Conservation (phyloP, 441 rosid species). For the Eugenia klotzschiana region DNA sequence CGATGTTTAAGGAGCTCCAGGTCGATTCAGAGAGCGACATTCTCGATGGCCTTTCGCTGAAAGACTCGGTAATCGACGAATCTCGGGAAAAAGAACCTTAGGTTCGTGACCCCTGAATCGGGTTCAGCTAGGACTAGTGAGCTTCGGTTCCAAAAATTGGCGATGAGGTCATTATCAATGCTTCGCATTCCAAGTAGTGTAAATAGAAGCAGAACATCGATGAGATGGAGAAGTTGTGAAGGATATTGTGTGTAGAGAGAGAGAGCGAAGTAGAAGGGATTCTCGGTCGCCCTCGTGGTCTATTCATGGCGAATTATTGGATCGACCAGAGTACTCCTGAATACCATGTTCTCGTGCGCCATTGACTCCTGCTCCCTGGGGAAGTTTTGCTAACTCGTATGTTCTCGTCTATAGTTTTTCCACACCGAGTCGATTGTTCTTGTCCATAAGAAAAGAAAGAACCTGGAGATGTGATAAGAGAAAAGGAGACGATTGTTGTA, state of each 20-base stretch:
- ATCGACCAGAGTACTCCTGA: not conserved
- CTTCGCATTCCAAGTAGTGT: not conserved
- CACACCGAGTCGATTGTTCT: not conserved
- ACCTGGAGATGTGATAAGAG: not conserved
- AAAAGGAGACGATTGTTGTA: not conserved
- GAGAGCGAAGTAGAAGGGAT: not conserved
- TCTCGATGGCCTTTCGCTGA: not conserved
- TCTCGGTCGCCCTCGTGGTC: not conserved
- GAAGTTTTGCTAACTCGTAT: not conserved
- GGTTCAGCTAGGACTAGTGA: not conserved
- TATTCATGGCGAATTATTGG: not conserved
- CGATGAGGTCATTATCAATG: not conserved
- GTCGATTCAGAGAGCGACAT: not conserved
- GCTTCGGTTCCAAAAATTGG: not conserved
- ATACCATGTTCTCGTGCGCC: not conserved
- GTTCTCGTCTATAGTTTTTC: not conserved
- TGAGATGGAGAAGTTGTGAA: not conserved
- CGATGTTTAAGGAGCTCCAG: constrained; percentile 1
- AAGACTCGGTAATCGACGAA: not conserved
- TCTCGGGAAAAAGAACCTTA: not conserved
- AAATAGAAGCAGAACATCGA: not conserved
- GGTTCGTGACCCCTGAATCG: not conserved
- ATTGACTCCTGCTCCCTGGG: not conserved
- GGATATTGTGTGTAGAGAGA: not conserved
- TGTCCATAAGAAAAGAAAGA: not conserved